A percentile compares a stretch with the other conserved stretches of the same genome.
Evolutionary conservation across 139 green algal species (phyloP).

Genomic region (Medakamo hakoo): DNA sequence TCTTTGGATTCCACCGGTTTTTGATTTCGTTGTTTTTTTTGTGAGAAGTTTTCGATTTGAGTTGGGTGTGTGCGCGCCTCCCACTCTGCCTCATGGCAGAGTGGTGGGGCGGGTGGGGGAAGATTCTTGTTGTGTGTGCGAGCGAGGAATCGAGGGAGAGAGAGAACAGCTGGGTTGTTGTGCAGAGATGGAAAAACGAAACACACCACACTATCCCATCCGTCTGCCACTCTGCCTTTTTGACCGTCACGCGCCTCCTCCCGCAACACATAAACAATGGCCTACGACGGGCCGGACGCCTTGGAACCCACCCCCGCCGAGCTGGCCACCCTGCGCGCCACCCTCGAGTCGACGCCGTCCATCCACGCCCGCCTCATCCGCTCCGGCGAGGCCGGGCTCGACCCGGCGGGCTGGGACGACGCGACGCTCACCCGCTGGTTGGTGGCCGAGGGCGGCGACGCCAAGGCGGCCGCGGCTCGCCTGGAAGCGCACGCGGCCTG

Average conservation of each 20-base stretch:
- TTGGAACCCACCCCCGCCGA: background rate
- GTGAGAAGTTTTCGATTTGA: too few relatives aligned
- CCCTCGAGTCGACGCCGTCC: background rate
- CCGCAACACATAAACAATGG: background rate
- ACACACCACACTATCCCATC: background rate
- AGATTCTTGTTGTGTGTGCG: too few relatives aligned
- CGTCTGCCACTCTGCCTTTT: background rate
- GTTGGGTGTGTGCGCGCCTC: too few relatives aligned
- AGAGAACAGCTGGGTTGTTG: background rate
- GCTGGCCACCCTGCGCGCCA: background rate
- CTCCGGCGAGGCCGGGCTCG: background rate
- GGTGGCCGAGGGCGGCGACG: background rate
- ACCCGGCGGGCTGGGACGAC: background rate
- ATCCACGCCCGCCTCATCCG: background rate
- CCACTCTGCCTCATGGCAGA: background rate
- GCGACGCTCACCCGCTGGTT: background rate
- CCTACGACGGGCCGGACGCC: background rate
- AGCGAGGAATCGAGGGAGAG: background rate
- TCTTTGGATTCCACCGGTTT: too few relatives aligned
- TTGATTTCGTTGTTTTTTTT: too few relatives aligned
- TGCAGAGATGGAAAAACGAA: background rate
- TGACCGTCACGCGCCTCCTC: background rate
- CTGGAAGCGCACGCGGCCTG: background rate
- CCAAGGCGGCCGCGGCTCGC: background rate
- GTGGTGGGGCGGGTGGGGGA: too few relatives aligned